Base-by-base conservation (phyloP, 306 rosid species). In the Betula pendula region DNA sequence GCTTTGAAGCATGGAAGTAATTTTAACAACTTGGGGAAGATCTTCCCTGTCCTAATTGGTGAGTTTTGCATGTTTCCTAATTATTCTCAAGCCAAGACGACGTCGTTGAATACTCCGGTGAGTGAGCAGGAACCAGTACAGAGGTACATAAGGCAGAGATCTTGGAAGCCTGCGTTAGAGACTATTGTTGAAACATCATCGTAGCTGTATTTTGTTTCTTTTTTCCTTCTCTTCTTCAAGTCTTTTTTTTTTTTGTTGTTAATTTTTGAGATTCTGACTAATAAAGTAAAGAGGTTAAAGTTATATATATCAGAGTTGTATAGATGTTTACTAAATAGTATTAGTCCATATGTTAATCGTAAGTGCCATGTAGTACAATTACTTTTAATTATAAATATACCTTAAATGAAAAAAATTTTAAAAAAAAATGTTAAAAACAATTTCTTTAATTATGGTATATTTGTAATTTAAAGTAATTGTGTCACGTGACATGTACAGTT, bases 81-180 rank as follows among this genome's bases (percentile, higher is more conserved):
- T 81, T 5, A 33, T 38, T 66, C 89, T 9, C 92, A 89, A 79
- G 19, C 81, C 25, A 79, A 87, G 82, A 79, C 42, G 62, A 19
- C 79, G n/a, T 33, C 38, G 38, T 5, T 4, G 5, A 38, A 38
- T 5, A 85, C 47, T 71, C 38, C 63, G 13, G 6, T 16, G 13
- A 20, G 19, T 44, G 84, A 56, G 38, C 70, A 75, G 14, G 89
- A 81, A 24, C 76, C 82, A 4, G 76, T 78, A 38, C 72, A 86
- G 82, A 87, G 84, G 79, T 85, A 59, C 78, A 82, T 88, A 49
- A 90, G 90, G 77, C 98, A 89, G 75, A 83, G 96, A 79, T 89
- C 98, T 71, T 92, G 98, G 98, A 92, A 79, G 76, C 97, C 98
- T 1, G 90, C 96, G 19, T 83, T 92, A 50, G 97, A 92, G 70